phyloP scores from a whole-genome alignment of 257 asterid species.

The Solanum gandarillasii region DNA sequence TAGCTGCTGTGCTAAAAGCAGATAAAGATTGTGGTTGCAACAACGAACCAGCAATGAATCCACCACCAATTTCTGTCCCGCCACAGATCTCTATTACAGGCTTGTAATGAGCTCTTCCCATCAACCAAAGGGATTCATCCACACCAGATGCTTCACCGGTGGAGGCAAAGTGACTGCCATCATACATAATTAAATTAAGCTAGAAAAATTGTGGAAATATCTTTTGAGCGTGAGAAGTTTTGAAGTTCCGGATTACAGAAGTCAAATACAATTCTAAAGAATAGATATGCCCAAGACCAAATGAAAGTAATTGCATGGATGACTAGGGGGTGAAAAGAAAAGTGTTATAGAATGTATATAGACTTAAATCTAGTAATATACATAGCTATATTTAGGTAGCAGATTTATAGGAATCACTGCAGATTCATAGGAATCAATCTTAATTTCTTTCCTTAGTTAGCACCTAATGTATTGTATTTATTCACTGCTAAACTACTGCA shows the following conservation, averaged over 20 bases:
- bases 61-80: slow-evolving; percentile 99
- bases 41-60: slow-evolving; percentile 74
- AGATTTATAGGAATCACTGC: too few relatives aligned
- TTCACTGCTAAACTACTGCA: too few relatives aligned
- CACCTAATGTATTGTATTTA: too few relatives aligned
- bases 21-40: slow-evolving; percentile 79
- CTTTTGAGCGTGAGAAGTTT: background rate
- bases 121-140: slow-evolving; percentile 95
- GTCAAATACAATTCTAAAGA: background rate
- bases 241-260: background rate
- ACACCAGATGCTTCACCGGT: slow-evolving; percentile 97
- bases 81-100: slow-evolving; percentile 97
- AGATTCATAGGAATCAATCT: too few relatives aligned
- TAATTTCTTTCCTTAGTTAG: too few relatives aligned
- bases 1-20: slow-evolving; percentile 89
- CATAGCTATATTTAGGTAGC: too few relatives aligned
- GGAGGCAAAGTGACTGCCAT: slow-evolving; percentile 76
- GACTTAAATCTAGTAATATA: too few relatives aligned
- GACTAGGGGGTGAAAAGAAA: background rate
- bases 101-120: slow-evolving; percentile 86
- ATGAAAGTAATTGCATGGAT: background rate
- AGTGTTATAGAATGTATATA: too few relatives aligned
- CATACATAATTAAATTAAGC: slow-evolving; percentile 8
- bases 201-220: background rate
- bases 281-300: background rate